phyloP scores from a whole-genome alignment of 2,329 filamentous ascomycete genomes.

The Ophiocordyceps camponoti-rufipedis region DNA sequence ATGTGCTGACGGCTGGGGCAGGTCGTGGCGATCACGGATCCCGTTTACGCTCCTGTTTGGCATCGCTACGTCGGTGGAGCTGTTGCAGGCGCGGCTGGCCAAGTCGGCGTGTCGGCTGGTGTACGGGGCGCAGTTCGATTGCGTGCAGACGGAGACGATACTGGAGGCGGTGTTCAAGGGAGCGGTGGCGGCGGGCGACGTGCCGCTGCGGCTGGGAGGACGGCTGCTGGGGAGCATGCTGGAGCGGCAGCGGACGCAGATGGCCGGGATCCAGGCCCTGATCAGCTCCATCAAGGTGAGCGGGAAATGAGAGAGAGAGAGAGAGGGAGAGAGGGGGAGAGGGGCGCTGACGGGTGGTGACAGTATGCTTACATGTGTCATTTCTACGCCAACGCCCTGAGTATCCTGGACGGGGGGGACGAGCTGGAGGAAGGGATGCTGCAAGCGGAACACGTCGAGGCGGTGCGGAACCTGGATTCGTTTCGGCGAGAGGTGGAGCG shows the following conservation, averaged over 20 bases:
- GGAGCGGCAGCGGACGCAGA: constrained; percentile 58
- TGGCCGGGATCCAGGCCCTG: constrained; percentile 58
- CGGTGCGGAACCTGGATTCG: constrained; percentile 49
- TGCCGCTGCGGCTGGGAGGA: constrained; percentile 44
- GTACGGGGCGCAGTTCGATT: constrained; percentile 57
- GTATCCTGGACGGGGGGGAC: constrained; percentile 27
- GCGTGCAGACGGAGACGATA: constrained; percentile 52
- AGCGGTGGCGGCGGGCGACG: constrained; percentile 39
- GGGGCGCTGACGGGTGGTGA: constrained; percentile 1
- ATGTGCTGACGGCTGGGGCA: neutral
- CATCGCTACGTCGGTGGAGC: constrained; percentile 64
- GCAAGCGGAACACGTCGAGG: constrained; percentile 44
- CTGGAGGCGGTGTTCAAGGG: constrained; percentile 54
- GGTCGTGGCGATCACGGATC: constrained; percentile 54
- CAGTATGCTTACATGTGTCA: constrained; percentile 77
- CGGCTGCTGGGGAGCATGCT: constrained; percentile 43
- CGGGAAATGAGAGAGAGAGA: neutral
- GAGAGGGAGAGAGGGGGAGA: no score
- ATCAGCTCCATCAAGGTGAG: constrained; percentile 41
- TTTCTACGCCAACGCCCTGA: constrained; percentile 63
- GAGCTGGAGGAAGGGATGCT: constrained; percentile 11
- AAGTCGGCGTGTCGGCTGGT: constrained; percentile 50
- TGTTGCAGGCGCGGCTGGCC: constrained; percentile 57
- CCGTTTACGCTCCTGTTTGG: constrained; percentile 64
- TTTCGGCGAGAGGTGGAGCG: constrained; percentile 39